phyloP scores from a whole-genome alignment of 352 stramenopile species.

The Pythium plurisporium region DNA sequence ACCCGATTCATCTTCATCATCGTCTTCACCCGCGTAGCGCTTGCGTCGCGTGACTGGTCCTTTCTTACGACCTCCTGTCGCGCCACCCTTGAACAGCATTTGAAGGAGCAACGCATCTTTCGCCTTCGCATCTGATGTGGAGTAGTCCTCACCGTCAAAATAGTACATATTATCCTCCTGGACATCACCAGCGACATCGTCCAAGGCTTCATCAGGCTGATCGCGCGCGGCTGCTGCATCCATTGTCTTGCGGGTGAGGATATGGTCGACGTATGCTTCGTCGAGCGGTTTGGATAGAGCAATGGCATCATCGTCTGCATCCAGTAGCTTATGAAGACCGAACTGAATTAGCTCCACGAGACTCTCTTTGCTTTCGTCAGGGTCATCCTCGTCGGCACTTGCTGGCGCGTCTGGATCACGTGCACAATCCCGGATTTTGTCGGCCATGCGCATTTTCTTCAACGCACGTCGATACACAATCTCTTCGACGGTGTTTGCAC shows the following conservation, averaged over 20 bases:
- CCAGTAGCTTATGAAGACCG: conserved; percentile 63
- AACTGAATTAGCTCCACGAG: conserved; percentile 75
- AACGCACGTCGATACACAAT: conserved; percentile 70
- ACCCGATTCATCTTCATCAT: conserved; percentile 29
- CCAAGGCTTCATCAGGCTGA: conserved; percentile 33
- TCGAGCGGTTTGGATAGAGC: conserved; percentile 44
- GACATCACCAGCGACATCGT: conserved; percentile 52
- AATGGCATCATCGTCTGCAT: conserved; percentile 28
- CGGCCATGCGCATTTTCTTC: conserved; percentile 69
- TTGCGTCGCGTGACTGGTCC: conserved; percentile 18
- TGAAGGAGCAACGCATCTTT: conserved; percentile 41
- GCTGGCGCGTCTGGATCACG: conserved; percentile 23
- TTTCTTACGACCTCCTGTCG: conserved; percentile 24
- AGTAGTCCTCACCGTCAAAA: conserved; percentile 77
- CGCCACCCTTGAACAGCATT: conserved; percentile 28
- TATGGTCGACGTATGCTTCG: conserved; percentile 59
- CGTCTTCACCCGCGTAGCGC: conserved; percentile 30
- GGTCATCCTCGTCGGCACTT: conserved; percentile 27
- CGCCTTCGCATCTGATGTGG: conserved; percentile 30
- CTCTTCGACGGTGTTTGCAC: conserved; percentile 71
- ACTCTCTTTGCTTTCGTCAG: conserved; percentile 37
- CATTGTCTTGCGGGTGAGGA: conserved; percentile 32
- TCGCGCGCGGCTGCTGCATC: conserved; percentile 13
- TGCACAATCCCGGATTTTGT: conserved; percentile 67
- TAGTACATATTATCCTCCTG: conserved; percentile 83